Percentiles rank a stretch among this genome's conserved stretches.
These are phyloP conservation scores for Bryoerythrophyllum caledonicum DNA, from an alignment of 225 moss, liverwort and hornwort genomes.

Conservation along the genomic window DNA sequence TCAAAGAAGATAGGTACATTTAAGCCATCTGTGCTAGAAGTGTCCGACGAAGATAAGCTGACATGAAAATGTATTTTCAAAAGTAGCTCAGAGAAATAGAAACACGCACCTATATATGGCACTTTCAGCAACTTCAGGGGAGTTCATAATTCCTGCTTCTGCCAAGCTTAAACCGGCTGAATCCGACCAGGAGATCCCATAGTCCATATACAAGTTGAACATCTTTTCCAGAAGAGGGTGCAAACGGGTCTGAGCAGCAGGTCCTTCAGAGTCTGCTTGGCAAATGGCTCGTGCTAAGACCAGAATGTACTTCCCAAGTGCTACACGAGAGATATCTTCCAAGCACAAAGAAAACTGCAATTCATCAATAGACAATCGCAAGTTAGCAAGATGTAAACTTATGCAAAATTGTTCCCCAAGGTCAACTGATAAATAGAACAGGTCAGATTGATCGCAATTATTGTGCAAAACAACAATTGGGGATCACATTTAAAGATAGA, in stretches of 20 bases:
- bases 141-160: constrained; percentile 73
- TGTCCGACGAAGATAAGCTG: not conserved
- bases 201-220: constrained; percentile 92
- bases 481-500: not conserved
- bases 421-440: constrained; percentile 20
- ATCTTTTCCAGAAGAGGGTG: constrained; percentile 81
- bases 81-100: constrained; percentile 3
- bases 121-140: constrained; percentile 78
- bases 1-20: constrained; percentile 6
- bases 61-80: constrained; percentile 11
- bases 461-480: constrained; percentile 4
- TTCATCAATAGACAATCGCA: constrained; percentile 19
- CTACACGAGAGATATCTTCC: constrained; percentile 88
- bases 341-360: constrained; percentile 91
- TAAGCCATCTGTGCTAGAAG: not conserved
- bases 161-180: constrained; percentile 71
- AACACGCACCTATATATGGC: constrained; percentile 65
- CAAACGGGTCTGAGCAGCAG: constrained; percentile 53
- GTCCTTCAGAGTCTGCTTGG: constrained; percentile 64
- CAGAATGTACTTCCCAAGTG: constrained; percentile 85
- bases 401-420: constrained; percentile 20
- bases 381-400: constrained; percentile 18
- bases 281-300: constrained; percentile 77
- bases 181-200: constrained; percentile 87
- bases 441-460: constrained; percentile 4